Evolutionary conservation across 768 basidiomycete genomes (phyloP).

Genomic region (Tylopilus sp.): DNA sequence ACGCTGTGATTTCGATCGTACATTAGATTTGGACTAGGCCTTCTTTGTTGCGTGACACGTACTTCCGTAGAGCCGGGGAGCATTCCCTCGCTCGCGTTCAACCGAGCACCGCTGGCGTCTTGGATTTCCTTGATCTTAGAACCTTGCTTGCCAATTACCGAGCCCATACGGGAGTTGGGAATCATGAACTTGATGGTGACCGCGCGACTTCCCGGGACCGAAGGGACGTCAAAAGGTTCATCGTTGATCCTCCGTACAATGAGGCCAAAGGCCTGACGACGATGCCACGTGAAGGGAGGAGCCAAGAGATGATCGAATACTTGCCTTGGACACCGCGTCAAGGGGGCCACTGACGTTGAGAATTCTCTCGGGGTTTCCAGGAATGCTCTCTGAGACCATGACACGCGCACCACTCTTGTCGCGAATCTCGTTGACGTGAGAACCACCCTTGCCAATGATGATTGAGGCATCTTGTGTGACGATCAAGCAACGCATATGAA

Average conservation of each 20-base stretch:
- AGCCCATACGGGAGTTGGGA: conserved; percentile 98
- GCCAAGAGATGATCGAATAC: conserved; percentile 17
- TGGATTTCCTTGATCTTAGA: conserved; percentile 99
- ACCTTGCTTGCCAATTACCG: conserved; percentile 96
- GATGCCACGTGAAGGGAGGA: conserved; percentile 3
- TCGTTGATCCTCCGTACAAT: conserved; percentile 99
- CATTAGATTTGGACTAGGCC: conserved; percentile 6
- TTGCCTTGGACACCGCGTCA: conserved; percentile 97
- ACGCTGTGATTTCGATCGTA: conserved; percentile 51
- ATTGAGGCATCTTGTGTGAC: conserved; percentile 99
- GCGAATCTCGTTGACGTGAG: conserved; percentile 97
- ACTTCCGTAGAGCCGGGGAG: conserved; percentile 99
- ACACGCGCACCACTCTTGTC: conserved; percentile 97
- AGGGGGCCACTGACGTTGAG: conserved; percentile 94
- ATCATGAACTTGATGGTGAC: conserved; percentile 99
- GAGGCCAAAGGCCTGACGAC: conserved; percentile 86
- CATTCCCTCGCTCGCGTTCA: conserved; percentile 98
- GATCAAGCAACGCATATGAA: conserved; percentile 97
- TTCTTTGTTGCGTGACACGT: conserved; percentile 18
- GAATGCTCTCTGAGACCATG: conserved; percentile 97
- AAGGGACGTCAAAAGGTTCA: conserved; percentile 96
- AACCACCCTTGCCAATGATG: conserved; percentile 94
- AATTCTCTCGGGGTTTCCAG: conserved; percentile 98
- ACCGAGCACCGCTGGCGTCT: conserved; percentile 91
- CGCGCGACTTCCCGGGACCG: conserved; percentile 95